A percentile compares a stretch with the other conserved stretches of the same genome.
These are phyloP conservation scores for Hygrocybe punicea DNA, from an alignment of 768 basidiomycete genomes.

Conservation along the genomic window DNA sequence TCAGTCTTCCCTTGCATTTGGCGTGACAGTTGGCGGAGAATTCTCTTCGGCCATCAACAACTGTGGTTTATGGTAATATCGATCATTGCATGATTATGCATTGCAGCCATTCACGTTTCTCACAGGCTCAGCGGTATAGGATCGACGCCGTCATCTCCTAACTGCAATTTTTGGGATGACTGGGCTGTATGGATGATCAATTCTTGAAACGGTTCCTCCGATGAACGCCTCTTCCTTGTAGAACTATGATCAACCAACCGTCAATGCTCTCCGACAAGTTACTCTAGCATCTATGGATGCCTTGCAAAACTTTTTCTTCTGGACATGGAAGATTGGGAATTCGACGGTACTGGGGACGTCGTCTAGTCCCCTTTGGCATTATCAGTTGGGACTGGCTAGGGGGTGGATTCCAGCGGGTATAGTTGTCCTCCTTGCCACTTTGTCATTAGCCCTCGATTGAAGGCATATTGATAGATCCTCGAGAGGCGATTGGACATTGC, in stretches of 20 bases:
- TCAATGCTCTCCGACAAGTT: constrained; percentile 59
- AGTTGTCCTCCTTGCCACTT: constrained; percentile 29
- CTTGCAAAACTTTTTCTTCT: constrained; percentile 91
- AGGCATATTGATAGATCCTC: constrained; percentile 34
- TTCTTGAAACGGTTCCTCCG: neutral
- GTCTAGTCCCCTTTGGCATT: constrained; percentile 80
- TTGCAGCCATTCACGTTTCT: constrained; percentile 12
- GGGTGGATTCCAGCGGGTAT: constrained; percentile 84
- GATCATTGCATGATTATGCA: too few relatives aligned
- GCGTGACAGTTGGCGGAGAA: constrained; percentile 79
- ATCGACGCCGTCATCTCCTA: constrained; percentile 31
- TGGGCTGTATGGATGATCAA: constrained; percentile 37
- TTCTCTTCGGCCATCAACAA: constrained; percentile 78
- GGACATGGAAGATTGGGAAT: constrained; percentile 94
- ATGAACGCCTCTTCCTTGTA: constrained; percentile 18
- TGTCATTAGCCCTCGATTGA: neutral
- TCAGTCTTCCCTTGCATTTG: constrained; percentile 67
- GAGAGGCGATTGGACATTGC: constrained; percentile 46
- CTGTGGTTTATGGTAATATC: constrained; percentile 63
- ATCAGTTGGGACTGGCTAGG: constrained; percentile 76
- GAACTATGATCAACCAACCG: constrained; percentile 56
- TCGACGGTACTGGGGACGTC: constrained; percentile 66
- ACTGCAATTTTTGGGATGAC: constrained; percentile 44
- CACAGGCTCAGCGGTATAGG: constrained; percentile 48
- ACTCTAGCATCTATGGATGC: constrained; percentile 84